Evolutionary conservation across 768 basidiomycete genomes (phyloP).

Genomic region (Scleroderma citrinum): DNA sequence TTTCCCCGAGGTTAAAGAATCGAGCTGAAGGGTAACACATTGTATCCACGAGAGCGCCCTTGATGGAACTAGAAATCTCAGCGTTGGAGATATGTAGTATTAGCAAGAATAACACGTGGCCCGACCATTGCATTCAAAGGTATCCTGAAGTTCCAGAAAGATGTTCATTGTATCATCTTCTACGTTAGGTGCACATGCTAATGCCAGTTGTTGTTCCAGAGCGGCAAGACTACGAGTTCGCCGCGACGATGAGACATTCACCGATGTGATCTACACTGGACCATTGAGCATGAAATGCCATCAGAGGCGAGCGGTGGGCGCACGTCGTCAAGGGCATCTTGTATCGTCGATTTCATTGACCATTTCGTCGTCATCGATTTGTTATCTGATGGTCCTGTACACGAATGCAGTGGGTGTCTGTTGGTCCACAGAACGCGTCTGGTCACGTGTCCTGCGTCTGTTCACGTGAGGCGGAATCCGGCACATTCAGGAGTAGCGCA

Average conservation of each 20-base stretch:
- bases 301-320: conserved; percentile 15
- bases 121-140: conserved; percentile 80
- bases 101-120: conserved; percentile 18
- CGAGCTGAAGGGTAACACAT: conserved; percentile 43
- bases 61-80: conserved; percentile 50
- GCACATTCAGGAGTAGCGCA: too few species aligned
- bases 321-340: conserved; percentile 67
- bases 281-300: conserved; percentile 7
- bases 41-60: conserved; percentile 62
- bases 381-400: neutral
- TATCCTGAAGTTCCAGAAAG: conserved; percentile 66
- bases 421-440: conserved; percentile 14
- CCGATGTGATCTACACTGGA: conserved; percentile 54
- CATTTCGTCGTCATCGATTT: conserved; percentile 4
- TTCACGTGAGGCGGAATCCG: conserved; percentile 11
- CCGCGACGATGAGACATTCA: conserved; percentile 45
- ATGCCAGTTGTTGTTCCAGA: conserved; percentile 51
- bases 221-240: conserved; percentile 50
- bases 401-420: neutral
- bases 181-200: conserved; percentile 39
- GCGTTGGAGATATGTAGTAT: conserved; percentile 5
- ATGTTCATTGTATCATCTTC: conserved; percentile 40
- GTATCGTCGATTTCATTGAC: conserved; percentile 42
- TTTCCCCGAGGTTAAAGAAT: conserved; percentile 38
- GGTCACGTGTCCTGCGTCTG: conserved; percentile 16